These are phyloP conservation scores for Fusarium sarcochroum DNA, from an alignment of 2,329 filamentous ascomycete species.

Conservation along the genomic window DNA sequence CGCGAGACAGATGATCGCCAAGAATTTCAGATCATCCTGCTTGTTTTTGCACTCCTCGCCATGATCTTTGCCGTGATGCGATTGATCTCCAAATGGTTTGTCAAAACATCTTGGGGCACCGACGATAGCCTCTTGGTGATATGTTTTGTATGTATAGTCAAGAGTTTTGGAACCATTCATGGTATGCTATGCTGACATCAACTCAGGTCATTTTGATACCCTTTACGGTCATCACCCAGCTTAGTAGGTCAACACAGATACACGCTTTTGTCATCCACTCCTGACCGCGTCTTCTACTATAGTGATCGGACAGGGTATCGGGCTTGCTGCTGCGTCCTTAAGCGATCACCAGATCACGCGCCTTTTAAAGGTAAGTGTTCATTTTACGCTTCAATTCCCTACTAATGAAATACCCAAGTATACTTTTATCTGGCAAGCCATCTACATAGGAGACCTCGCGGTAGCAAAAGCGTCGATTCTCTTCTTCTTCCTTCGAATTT, in stretches of 20 bases:
- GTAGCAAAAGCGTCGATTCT: constrained; percentile 7
- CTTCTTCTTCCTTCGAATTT: constrained; percentile 14
- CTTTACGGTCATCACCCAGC: background rate
- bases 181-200: background rate
- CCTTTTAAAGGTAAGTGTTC: background rate
- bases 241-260: background rate
- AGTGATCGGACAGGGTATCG: background rate
- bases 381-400: accelerated
- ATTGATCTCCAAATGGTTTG: background rate
- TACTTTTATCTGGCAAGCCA: background rate
- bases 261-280: background rate
- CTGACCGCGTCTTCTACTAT: background rate
- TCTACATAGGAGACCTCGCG: background rate
- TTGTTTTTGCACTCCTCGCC: background rate
- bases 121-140: constrained; percentile 9
- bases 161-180: background rate
- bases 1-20: background rate
- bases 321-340: background rate
- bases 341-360: background rate
- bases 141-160: background rate
- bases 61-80: background rate
- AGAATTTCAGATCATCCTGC: background rate
- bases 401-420: background rate
- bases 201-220: background rate
- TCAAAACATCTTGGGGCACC: background rate